These are phyloP conservation scores for Phytophthora pistaciae DNA, from an alignment of 352 stramenopile species.

Conservation along the genomic window DNA sequence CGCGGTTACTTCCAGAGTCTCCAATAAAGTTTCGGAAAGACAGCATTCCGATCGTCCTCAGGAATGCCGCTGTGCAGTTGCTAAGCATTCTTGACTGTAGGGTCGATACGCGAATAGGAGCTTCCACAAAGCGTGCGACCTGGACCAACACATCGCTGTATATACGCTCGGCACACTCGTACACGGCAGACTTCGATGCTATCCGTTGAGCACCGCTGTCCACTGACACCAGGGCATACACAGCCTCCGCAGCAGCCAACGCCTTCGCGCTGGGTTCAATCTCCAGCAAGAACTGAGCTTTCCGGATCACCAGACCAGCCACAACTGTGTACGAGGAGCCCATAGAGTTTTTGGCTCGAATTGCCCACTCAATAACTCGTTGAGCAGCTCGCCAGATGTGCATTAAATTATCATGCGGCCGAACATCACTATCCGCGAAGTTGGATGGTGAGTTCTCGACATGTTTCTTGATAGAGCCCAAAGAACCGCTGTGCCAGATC, in stretches of 20 bases:
- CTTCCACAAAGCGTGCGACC: constrained; percentile 83
- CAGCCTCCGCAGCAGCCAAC: constrained; percentile 71
- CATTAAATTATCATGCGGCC: constrained; percentile 90
- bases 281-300: constrained; percentile 85
- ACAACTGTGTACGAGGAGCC: constrained; percentile 85
- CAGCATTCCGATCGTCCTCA: constrained; percentile 80
- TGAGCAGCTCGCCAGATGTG: constrained; percentile 91
- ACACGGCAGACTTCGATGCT: constrained; percentile 63
- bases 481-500: constrained; percentile 90
- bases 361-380: constrained; percentile 90
- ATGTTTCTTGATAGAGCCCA: constrained; percentile 67
- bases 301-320: constrained; percentile 82
- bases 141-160: constrained; percentile 89
- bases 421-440: constrained; percentile 67
- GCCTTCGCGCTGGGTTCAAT: constrained; percentile 83
- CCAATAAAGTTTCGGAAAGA: constrained; percentile 84
- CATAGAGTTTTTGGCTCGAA: constrained; percentile 91
- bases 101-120: constrained; percentile 74
- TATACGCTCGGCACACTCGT: constrained; percentile 82
- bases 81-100: constrained; percentile 81
- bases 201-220: constrained; percentile 49
- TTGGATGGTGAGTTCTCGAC: constrained; percentile 56
- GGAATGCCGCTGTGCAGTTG: constrained; percentile 79
- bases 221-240: constrained; percentile 59
- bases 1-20: constrained; percentile 53